These are phyloP conservation scores for Tetrapisispora taiwanensis DNA, from an alignment of 805 yeast genomes.

Conservation along the genomic window DNA sequence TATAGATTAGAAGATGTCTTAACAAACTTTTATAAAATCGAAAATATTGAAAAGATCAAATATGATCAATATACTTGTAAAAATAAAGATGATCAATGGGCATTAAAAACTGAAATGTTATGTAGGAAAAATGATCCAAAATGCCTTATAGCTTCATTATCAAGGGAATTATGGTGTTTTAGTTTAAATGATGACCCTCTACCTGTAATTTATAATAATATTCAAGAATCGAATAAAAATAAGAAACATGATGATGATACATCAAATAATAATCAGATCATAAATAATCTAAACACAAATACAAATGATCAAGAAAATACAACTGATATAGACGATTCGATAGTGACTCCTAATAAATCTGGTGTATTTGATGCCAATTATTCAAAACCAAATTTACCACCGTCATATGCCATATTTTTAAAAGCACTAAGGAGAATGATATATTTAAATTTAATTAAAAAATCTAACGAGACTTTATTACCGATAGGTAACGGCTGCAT, in stretches of 20 bases:
- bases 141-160: slow-evolving; percentile 31
- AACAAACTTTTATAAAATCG: slow-evolving; percentile 25
- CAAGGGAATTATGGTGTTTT: slow-evolving; percentile 37
- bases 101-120: slow-evolving; percentile 34
- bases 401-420: slow-evolving; percentile 38
- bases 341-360: slow-evolving; percentile 19
- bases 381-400: slow-evolving; percentile 31
- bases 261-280: neutral
- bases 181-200: slow-evolving; percentile 31
- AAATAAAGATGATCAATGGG: slow-evolving; percentile 32
- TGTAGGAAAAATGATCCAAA: slow-evolving; percentile 29
- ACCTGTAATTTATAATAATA: slow-evolving; percentile 23
- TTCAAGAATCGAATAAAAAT: slow-evolving; percentile 2
- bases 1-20: slow-evolving; percentile 23
- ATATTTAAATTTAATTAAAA: slow-evolving; percentile 25
- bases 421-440: slow-evolving; percentile 40
- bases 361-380: slow-evolving; percentile 28
- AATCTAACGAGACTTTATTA: slow-evolving; percentile 28
- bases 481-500: slow-evolving; percentile 44
- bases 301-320: neutral
- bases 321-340: neutral
- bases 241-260: neutral
- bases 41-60: slow-evolving; percentile 23
- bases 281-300: neutral
- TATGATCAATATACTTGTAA: slow-evolving; percentile 27